Evolutionary conservation across 768 basidiomycete species (phyloP).

Genomic region (Calocybe indica): DNA sequence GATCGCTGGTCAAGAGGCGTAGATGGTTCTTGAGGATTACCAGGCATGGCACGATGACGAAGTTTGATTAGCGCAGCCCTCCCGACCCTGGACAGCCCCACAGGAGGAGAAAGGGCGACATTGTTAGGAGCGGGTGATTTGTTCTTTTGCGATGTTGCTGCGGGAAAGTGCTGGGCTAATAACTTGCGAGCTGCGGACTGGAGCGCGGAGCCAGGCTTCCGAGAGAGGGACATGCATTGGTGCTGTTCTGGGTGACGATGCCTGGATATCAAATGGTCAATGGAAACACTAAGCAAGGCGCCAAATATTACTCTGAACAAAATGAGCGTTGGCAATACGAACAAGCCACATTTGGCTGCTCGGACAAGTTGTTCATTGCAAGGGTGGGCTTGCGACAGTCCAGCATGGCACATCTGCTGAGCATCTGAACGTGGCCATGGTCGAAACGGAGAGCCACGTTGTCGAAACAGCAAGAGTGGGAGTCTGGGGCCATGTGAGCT

Average conservation of each 20-base stretch:
- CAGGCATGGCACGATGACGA: slow-evolving; percentile 62
- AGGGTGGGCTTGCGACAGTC: slow-evolving; percentile 55
- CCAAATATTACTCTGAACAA: slow-evolving; percentile 51
- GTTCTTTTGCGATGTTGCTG: slow-evolving; percentile 15
- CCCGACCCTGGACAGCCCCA: slow-evolving; percentile 46
- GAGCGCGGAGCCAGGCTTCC: slow-evolving; percentile 18
- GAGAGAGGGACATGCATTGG: slow-evolving; percentile 31
- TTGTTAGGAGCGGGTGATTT: slow-evolving; percentile 19
- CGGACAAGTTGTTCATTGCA: slow-evolving; percentile 24
- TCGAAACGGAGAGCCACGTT: too few relatives aligned
- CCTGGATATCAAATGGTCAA: slow-evolving; percentile 26
- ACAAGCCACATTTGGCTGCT: slow-evolving; percentile 33
- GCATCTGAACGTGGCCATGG: slow-evolving; percentile 14
- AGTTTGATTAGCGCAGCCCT: slow-evolving; percentile 69
- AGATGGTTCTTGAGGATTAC: slow-evolving; percentile 51
- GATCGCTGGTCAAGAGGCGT: slow-evolving; percentile 51
- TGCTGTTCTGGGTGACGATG: slow-evolving; percentile 67
- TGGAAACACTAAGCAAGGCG: slow-evolving; percentile 1
- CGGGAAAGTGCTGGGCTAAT: slow-evolving; percentile 46
- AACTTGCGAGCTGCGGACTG: slow-evolving; percentile 47
- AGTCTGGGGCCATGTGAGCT: slow-evolving; percentile 51
- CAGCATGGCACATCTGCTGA: slow-evolving; percentile 43
- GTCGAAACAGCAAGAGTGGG: slow-evolving; percentile 46
- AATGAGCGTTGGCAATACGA: slow-evolving; percentile 48
- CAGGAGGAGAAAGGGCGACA: slow-evolving; percentile 38